Conservation (phyloP, 2,329 filamentous ascomycete genomes). For the Botryotinia calthae region DNA sequence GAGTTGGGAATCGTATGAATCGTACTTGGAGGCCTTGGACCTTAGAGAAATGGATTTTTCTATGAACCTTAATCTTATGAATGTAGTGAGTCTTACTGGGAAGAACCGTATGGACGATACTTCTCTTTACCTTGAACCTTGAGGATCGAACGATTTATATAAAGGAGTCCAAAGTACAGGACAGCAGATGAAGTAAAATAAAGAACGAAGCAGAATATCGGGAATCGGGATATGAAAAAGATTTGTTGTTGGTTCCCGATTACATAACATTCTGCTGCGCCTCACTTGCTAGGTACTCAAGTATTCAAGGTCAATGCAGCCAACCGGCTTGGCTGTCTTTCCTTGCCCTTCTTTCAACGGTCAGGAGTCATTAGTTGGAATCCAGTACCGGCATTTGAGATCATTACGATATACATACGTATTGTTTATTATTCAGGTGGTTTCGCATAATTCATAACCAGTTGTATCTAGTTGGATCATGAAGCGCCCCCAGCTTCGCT, state of each 20-base stretch:
- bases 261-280: conserved; percentile 2
- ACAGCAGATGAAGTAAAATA: background rate
- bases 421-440: background rate
- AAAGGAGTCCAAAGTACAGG: background rate
- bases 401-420: background rate
- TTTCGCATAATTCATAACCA: background rate
- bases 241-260: background rate
- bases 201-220: background rate
- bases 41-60: too few species aligned
- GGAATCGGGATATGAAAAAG: background rate
- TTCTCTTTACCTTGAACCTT: background rate
- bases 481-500: background rate
- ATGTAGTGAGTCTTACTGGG: background rate
- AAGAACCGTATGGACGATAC: background rate
- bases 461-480: background rate
- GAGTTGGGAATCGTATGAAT: background rate
- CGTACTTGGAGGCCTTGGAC: background rate
- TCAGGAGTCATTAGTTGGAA: background rate
- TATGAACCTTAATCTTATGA: background rate
- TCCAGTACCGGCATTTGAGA: background rate
- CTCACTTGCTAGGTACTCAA: background rate
- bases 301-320: background rate
- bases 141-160: background rate
- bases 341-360: background rate
- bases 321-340: background rate